phyloP scores from a whole-genome alignment of 2,329 filamentous ascomycete genomes.

The Thermoascus crustaceus region DNA sequence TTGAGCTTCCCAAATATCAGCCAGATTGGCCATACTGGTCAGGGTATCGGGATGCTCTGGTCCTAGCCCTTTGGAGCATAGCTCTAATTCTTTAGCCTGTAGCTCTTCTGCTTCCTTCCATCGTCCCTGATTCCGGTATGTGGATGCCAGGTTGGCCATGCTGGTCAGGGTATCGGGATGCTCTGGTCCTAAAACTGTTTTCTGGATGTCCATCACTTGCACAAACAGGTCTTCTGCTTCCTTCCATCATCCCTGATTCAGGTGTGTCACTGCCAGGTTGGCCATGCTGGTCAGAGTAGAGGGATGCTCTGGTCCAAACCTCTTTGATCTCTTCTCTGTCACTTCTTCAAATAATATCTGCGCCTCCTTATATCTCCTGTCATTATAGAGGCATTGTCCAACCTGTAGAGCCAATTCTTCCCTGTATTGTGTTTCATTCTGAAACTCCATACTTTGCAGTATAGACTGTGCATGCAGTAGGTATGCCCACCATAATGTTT shows the following conservation, averaged over 20 bases:
- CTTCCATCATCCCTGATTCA: constrained; percentile 10
- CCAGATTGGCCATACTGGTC: constrained; percentile 12
- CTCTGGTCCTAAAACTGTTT: constrained; percentile 14
- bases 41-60: constrained; percentile 11
- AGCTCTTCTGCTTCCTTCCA: constrained; percentile 15
- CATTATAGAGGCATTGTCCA: constrained; percentile 7
- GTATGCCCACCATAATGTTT: constrained; percentile 11
- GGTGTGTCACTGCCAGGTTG: constrained; percentile 10
- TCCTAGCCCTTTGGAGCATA: constrained; percentile 12
- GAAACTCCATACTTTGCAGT: constrained; percentile 4
- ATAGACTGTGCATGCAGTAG: constrained; percentile 12
- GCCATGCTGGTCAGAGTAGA: constrained; percentile 12
- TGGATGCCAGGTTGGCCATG: constrained; percentile 7
- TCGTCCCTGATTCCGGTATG: constrained; percentile 9
- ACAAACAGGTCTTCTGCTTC: constrained; percentile 14
- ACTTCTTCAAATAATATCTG: constrained; percentile 6
- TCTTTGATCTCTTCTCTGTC: constrained; percentile 4
- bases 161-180: constrained; percentile 17
- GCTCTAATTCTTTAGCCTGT: constrained; percentile 8
- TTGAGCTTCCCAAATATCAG: constrained; percentile 3
- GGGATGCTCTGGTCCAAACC: constrained; percentile 12
- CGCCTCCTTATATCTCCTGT: constrained; percentile 7
- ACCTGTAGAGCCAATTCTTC: constrained; percentile 4
- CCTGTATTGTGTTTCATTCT: not conserved
- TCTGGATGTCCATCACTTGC: constrained; percentile 11